Conservation (phyloP, 257 asterid species). For the Fraxinus pennsylvanica region DNA sequence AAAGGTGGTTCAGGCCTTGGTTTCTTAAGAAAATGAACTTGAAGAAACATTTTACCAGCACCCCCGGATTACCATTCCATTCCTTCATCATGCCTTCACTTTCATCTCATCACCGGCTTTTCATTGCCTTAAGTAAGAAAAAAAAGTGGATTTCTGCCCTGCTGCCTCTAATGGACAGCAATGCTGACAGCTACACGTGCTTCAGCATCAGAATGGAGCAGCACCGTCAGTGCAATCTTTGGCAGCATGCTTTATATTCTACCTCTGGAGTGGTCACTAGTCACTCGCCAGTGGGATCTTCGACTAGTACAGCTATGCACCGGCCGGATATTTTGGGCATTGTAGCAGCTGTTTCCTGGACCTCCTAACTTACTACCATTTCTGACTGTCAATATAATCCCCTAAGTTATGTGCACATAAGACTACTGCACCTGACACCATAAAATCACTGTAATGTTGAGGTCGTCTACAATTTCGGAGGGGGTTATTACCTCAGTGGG, state of each 20-base stretch:
- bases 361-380: background rate
- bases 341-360: background rate
- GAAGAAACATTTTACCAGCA: background rate
- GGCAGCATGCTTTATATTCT: background rate
- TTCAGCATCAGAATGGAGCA: background rate
- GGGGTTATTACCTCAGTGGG: background rate
- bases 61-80: background rate
- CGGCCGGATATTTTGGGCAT: background rate
- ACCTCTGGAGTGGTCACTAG: background rate
- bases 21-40: background rate
- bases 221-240: background rate
- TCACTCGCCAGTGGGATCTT: background rate
- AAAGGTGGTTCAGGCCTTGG: background rate
- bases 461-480: background rate
- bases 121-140: background rate
- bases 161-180: background rate
- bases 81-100: background rate
- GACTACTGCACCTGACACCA: background rate
- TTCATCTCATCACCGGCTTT: background rate
- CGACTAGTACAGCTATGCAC: background rate
- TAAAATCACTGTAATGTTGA: background rate
- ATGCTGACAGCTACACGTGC: background rate
- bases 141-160: background rate
- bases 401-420: background rate
- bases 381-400: background rate